Conservation (phyloP, 805 yeast species). For the Cyberlindnera mrakii region DNA sequence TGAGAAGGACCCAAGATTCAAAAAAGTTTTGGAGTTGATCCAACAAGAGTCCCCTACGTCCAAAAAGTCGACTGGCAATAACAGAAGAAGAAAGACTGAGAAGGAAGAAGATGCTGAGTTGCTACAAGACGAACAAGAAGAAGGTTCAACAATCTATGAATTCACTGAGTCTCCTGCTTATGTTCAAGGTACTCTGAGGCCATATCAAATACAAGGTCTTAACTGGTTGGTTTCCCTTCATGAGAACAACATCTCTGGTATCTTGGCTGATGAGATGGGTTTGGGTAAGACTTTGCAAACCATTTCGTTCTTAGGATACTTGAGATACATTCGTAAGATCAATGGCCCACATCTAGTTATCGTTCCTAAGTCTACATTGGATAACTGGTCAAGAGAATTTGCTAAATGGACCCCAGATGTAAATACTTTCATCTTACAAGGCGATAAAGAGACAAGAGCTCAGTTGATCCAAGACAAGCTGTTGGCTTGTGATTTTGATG, state of each 20-base stretch:
- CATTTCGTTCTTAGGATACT: constrained; percentile 60
- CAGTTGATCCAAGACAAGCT: constrained; percentile 45
- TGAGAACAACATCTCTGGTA: constrained; percentile 66
- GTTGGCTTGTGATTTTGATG: constrained; percentile 62
- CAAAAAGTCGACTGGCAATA: constrained; percentile 22
- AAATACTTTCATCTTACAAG: constrained; percentile 62
- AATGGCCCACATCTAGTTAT: constrained; percentile 72
- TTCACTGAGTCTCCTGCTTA: constrained; percentile 83
- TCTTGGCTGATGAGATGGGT: constrained; percentile 84
- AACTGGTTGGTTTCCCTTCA: constrained; percentile 71
- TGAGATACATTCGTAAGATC: constrained; percentile 52
- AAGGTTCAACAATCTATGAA: constrained; percentile 41
- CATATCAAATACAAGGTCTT: constrained; percentile 75
- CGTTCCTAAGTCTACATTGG: constrained; percentile 76
- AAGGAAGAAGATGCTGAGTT: constrained; percentile 76
- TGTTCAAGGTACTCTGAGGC: constrained; percentile 57
- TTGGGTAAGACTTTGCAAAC: constrained; percentile 79
- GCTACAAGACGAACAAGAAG: constrained; percentile 49
- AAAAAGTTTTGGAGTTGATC: constrained; percentile 42
- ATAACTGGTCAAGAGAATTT: constrained; percentile 77
- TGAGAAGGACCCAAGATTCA: constrained; percentile 50
- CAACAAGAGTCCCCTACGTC: constrained; percentile 22
- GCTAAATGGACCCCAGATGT: constrained; percentile 78
- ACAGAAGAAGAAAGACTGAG: constrained; percentile 63
- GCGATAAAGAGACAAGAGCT: constrained; percentile 64